A percentile compares a stretch with the other conserved stretches of the same genome.
These are phyloP conservation scores for Annulohypoxylon bovei DNA, from an alignment of 495 filamentous ascomycete genomes.

Conservation along the genomic window DNA sequence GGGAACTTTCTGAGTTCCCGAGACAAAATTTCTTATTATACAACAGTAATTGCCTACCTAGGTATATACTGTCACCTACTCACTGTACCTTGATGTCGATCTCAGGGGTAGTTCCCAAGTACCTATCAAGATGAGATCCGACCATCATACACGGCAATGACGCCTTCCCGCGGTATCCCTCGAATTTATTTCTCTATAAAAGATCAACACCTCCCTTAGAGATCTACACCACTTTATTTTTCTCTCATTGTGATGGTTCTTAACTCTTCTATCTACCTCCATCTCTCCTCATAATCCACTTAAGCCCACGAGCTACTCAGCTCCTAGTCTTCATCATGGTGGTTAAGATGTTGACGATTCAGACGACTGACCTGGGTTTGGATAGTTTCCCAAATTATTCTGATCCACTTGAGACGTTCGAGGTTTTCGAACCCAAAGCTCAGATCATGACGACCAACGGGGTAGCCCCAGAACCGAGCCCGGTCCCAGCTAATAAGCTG, in stretches of 20 bases:
- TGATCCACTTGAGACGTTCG: slow-evolving; percentile 50
- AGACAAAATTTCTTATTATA: slow-evolving; percentile 3
- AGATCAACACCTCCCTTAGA: background rate
- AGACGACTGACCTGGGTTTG: slow-evolving; percentile 55
- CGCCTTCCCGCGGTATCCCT: slow-evolving; percentile 21
- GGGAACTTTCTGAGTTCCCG: slow-evolving; percentile 7
- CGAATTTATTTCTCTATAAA: slow-evolving; percentile 13
- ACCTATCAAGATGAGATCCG: background rate
- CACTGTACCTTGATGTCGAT: slow-evolving; percentile 15
- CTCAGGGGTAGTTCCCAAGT: slow-evolving; percentile 14
- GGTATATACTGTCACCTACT: slow-evolving; percentile 9
- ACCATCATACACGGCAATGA: slow-evolving; percentile 23
- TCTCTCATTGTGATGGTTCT: slow-evolving; percentile 13
- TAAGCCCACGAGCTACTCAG: background rate
- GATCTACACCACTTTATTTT: background rate
- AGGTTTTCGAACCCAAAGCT: slow-evolving; percentile 26
- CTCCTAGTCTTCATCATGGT: slow-evolving; percentile 31
- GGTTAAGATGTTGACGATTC: slow-evolving; percentile 50
- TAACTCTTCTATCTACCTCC: background rate
- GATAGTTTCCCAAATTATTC: slow-evolving; percentile 53
- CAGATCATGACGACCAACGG: slow-evolving; percentile 44
- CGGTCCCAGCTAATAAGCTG: slow-evolving; percentile 47
- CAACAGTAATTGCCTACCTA: background rate
- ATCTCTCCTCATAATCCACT: background rate
- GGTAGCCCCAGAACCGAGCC: slow-evolving; percentile 12